Conservation (phyloP, 306 rosid species). For the Malus orientalis region DNA sequence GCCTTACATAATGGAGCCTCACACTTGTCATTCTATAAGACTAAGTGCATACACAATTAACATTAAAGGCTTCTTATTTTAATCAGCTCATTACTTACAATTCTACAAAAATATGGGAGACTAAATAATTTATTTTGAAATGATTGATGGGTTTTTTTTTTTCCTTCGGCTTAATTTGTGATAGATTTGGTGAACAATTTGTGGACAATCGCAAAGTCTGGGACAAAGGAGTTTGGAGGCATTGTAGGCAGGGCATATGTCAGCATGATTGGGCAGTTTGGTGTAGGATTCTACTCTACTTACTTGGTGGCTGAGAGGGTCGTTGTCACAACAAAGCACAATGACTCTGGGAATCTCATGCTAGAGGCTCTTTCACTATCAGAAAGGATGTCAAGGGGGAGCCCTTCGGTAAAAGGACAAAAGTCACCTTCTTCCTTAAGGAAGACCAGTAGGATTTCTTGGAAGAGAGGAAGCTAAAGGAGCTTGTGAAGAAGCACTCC, state of each 20-base stretch:
- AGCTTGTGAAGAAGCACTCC: constrained; percentile 26
- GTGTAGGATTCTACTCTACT: constrained; percentile 33
- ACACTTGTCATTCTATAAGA: too few relatives aligned
- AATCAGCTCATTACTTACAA: too few relatives aligned
- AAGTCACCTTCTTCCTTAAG: constrained; percentile 26
- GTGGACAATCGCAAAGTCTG: constrained; percentile 33
- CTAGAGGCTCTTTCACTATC: constrained; percentile 27
- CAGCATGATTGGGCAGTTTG: constrained; percentile 34
- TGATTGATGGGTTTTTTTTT: not conserved
- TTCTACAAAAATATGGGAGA: too few relatives aligned
- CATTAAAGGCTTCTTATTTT: too few relatives aligned
- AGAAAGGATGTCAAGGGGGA: constrained; percentile 17
- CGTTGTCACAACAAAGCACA: constrained; percentile 28
- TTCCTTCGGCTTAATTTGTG: not conserved
- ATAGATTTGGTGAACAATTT: constrained; percentile 33
- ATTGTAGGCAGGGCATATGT: constrained; percentile 27
- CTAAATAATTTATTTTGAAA: not conserved
- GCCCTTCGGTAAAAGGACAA: constrained; percentile 21
- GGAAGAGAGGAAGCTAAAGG: constrained; percentile 30
- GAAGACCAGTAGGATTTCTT: constrained; percentile 26
- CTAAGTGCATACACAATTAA: too few relatives aligned
- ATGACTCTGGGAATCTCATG: constrained; percentile 29
- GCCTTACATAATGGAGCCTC: too few relatives aligned
- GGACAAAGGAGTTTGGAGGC: constrained; percentile 39
- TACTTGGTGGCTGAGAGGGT: constrained; percentile 25